These are phyloP conservation scores for Przewalskia tangutica DNA, from an alignment of 257 asterid species.

Conservation along the genomic window DNA sequence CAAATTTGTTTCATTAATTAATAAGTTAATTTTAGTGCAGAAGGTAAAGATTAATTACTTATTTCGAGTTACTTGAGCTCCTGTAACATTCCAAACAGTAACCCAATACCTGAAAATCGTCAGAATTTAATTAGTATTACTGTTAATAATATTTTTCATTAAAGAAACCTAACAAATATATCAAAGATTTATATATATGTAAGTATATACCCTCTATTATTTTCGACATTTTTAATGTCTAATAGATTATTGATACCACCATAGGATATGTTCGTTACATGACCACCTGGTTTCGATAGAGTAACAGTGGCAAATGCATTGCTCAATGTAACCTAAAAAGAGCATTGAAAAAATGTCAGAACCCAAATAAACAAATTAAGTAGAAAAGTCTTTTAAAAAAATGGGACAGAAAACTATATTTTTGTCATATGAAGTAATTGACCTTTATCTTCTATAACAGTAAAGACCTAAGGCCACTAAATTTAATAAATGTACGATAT, in stretches of 20 bases:
- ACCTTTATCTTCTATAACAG: too few relatives aligned
- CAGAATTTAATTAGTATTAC: conserved; percentile 2
- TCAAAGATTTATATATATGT: not conserved
- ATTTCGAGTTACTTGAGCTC: not conserved
- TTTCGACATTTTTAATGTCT: conserved; percentile 12
- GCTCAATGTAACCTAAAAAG: conserved; percentile 27
- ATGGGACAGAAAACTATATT: not conserved
- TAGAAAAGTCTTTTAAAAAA: too few relatives aligned
- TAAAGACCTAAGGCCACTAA: too few relatives aligned
- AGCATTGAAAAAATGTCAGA: not conserved
- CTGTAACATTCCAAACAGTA: conserved; percentile 18
- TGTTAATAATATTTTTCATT: not conserved
- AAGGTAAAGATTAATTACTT: conserved; percentile 22
- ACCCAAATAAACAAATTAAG: too few relatives aligned
- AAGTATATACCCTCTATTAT: conserved; percentile 30
- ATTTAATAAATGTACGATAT: too few relatives aligned
- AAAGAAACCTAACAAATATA: not conserved
- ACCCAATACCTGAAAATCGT: conserved; percentile 38
- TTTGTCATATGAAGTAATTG: too few relatives aligned
- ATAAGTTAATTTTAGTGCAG: not conserved
- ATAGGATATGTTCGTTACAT: conserved; percentile 24
- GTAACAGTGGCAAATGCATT: conserved; percentile 36
- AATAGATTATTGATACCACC: conserved; percentile 41
- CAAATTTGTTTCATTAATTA: not conserved
- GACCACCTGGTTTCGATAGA: conserved; percentile 35